Evolutionary conservation across 768 basidiomycete species (phyloP).

Genomic region (Candolleomyces aberdarensis): DNA sequence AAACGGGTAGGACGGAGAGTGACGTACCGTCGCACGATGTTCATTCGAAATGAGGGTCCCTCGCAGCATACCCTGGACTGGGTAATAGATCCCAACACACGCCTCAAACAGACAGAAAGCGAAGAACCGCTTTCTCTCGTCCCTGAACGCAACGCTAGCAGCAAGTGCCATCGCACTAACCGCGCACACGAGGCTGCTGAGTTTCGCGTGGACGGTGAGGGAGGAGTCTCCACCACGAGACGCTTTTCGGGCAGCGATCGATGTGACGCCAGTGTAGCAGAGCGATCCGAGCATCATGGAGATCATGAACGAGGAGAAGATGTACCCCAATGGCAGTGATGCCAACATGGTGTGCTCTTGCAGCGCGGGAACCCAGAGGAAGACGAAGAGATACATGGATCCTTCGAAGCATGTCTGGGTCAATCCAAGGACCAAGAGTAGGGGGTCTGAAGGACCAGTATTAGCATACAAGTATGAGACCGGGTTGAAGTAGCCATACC

Average conservation of each 20-base stretch:
- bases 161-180: slow-evolving; percentile 55
- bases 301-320: slow-evolving; percentile 80
- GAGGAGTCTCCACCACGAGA: slow-evolving; percentile 31
- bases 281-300: slow-evolving; percentile 81
- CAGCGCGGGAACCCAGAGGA: slow-evolving; percentile 76
- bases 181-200: slow-evolving; percentile 62
- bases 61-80: slow-evolving; percentile 71
- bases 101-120: slow-evolving; percentile 74
- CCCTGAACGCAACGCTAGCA: slow-evolving; percentile 38
- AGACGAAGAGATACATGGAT: slow-evolving; percentile 84
- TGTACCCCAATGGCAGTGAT: slow-evolving; percentile 68
- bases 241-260: slow-evolving; percentile 15
- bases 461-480: neutral
- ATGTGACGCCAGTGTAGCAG: slow-evolving; percentile 54
- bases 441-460: slow-evolving; percentile 40
- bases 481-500: slow-evolving; percentile 29
- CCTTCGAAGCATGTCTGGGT: slow-evolving; percentile 83
- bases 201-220: slow-evolving; percentile 60
- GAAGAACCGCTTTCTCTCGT: slow-evolving; percentile 58
- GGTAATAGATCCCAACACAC: slow-evolving; percentile 79
- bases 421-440: slow-evolving; percentile 62
- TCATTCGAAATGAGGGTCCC: slow-evolving; percentile 67
- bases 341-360: slow-evolving; percentile 53
- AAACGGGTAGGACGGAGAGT: neutral
- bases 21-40: slow-evolving; percentile 66